phyloP scores from a whole-genome alignment of 305 asterid genomes.

The Ajuga reptans region DNA sequence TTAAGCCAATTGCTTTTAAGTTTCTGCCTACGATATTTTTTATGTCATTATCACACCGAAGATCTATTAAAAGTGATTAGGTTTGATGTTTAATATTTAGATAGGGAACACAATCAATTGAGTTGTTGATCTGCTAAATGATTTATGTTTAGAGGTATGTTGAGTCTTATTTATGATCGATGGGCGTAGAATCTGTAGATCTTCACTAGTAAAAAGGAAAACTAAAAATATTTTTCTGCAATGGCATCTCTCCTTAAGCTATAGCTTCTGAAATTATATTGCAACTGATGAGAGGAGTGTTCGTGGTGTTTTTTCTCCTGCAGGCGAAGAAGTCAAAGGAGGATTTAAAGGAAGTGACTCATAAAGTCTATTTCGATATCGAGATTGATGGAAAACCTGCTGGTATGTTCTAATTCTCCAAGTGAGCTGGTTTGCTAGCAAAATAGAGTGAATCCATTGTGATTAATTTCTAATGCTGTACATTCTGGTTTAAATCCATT shows the following conservation, averaged over 20 bases:
- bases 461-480: too few species aligned
- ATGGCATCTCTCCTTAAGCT: not conserved
- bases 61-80: not conserved
- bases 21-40: not conserved
- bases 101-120: not conserved
- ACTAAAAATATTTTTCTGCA: not conserved
- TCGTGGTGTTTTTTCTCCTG: constrained; percentile 10
- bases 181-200: not conserved
- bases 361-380: constrained; percentile 74
- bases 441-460: too few species aligned
- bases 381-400: constrained; percentile 84
- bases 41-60: not conserved
- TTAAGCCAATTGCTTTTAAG: not conserved
- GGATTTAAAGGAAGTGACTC: constrained; percentile 67
- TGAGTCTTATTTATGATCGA: not conserved
- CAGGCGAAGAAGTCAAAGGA: constrained; percentile 75
- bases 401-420: constrained; percentile 31
- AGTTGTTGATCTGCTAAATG: not conserved
- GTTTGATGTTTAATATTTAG: not conserved
- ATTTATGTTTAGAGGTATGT: not conserved
- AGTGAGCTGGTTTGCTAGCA: too few species aligned
- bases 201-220: not conserved
- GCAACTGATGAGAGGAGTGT: not conserved
- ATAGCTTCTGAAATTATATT: not conserved
- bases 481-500: not conserved